Percentiles rank a stretch among this genome's conserved stretches.
These are phyloP conservation scores for Nannochloropsis salina DNA, from an alignment of 108 stramenopile genomes.

Conservation along the genomic window DNA sequence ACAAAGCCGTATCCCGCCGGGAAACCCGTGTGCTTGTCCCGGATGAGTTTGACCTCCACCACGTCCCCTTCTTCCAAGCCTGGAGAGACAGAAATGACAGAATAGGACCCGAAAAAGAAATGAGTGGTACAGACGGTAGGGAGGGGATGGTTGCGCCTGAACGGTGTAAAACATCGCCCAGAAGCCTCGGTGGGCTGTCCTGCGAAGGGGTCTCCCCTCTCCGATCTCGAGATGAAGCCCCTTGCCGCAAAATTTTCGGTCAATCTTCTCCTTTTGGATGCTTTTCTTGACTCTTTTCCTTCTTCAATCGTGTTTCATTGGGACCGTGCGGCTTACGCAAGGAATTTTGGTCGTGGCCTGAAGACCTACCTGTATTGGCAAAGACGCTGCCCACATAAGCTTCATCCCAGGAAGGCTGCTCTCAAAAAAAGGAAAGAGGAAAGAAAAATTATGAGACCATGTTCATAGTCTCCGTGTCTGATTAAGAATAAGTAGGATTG, in stretches of 20 bases:
- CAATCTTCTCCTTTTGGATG: background rate
- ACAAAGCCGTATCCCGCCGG: constrained; percentile 49
- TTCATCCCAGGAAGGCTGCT: constrained; percentile 41
- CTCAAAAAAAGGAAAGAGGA: background rate
- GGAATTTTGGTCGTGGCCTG: background rate
- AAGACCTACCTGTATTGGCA: constrained; percentile 26
- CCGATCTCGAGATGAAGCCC: too few relatives aligned
- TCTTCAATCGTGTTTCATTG: background rate
- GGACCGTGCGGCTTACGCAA: background rate
- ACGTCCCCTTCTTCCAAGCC: constrained; percentile 30
- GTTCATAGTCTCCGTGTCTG: background rate
- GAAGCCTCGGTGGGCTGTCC: too few relatives aligned
- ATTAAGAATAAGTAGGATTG: background rate
- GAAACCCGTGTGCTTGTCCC: constrained; percentile 49
- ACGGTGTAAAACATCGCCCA: background rate
- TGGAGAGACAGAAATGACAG: background rate
- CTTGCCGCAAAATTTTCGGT: too few relatives aligned
- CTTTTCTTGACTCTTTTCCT: background rate
- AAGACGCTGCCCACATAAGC: constrained; percentile 46
- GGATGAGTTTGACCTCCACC: constrained; percentile 51
- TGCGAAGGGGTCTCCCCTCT: too few relatives aligned
- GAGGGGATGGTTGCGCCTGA: background rate
- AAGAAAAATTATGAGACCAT: background rate
- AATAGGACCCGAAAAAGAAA: background rate
- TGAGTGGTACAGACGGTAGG: background rate